Evolutionary conservation across 805 yeast species (phyloP), one percentile per base, ranked within the genome.

Genomic region (Teunomyces pallodes): DNA sequence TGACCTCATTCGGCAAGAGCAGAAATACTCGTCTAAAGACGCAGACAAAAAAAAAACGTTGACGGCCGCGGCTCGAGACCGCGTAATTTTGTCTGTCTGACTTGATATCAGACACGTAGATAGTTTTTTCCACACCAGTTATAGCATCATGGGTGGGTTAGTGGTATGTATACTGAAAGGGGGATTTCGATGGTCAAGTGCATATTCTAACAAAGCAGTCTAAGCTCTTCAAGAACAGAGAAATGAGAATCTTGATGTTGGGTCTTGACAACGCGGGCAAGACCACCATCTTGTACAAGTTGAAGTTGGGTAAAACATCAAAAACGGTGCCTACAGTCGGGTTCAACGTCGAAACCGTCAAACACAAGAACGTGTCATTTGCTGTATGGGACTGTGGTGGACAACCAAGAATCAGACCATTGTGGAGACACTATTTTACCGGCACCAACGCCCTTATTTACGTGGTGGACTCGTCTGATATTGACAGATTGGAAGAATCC

Each of bases 351-450:
- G 96, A 88, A 67, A 86, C 92, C 3, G 88, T 88, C 53, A 82
- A 86, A 49, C 87, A 85, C 67, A 86, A 84, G 64, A 87, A 87
- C 65, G 84, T 87, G 49, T 83, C 87, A 48, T 87, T 88, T 72
- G 89, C 90, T 51, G 90, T 88, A 63, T 88, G 96, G 96, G 96
- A 88, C 67, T 94, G 94, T 52, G 97, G 97, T 70, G 97, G 97
- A 64, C 97, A 90, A 73, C 95, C 87, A 60, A 77, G 95, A 66
- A 81, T 90, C 57, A 81, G 97, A 62, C 96, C 95, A 0, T 75
- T 91, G 49, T 91, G 98, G 97, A 83, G 97, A 67, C 97, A 91
- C 64, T 91, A 91, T 70, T 90, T 87, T 69, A 87, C 96, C 9
- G 96, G 96, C 33, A 89, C 97, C 4, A 87, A 90, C 62, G 96